phyloP scores from a whole-genome alignment of 163 green algal genomes.

The Chloromonas sp. region DNA sequence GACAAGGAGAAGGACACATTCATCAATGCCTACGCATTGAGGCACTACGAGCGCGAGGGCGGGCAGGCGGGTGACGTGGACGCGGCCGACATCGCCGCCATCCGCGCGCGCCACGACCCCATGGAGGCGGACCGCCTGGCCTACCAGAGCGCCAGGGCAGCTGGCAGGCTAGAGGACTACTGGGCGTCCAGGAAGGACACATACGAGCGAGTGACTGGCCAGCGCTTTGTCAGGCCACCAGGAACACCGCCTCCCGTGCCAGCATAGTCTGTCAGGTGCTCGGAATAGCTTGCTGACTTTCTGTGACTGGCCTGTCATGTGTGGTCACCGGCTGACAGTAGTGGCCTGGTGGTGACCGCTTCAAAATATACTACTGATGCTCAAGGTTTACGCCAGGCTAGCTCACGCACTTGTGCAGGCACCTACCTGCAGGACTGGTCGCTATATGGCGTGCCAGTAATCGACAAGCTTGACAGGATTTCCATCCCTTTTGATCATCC shows the following conservation, averaged over 20 bases:
- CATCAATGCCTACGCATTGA: constrained; percentile 40
- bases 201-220: not conserved
- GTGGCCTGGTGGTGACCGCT: no score
- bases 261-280: constrained; percentile 1
- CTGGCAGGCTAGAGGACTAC: not conserved
- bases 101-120: not conserved
- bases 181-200: not conserved
- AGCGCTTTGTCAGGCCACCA: constrained; percentile 2
- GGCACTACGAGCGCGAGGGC: constrained; percentile 41
- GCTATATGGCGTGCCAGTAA: no score
- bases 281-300: no score
- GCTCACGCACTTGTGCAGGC: no score
- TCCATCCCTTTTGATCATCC: no score
- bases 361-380: no score
- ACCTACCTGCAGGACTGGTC: no score
- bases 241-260: constrained; percentile 16
- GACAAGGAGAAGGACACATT: constrained; percentile 33
- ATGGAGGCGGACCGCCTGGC: not conserved
- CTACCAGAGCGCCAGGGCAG: not conserved
- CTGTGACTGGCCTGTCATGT: no score
- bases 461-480: no score
- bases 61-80: constrained; percentile 41
- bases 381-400: no score
- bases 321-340: no score
- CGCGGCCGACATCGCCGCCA: constrained; percentile 23